phyloP scores from a whole-genome alignment of 805 yeast species.

The Candida corydali region DNA sequence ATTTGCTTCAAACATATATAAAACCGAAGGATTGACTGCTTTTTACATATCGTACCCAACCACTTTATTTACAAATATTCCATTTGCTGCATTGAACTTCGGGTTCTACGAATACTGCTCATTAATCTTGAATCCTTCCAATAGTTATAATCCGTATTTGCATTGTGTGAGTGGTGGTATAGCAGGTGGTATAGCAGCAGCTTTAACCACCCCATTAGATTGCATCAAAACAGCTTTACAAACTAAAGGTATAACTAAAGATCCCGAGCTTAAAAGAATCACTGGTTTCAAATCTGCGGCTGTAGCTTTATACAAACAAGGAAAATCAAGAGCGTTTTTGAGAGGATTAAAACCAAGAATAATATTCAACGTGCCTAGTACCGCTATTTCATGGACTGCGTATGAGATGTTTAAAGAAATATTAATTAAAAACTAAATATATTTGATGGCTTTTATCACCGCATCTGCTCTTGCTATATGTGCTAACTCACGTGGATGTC shows the following conservation, averaged over 20 bases:
- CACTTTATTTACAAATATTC: conserved; percentile 84
- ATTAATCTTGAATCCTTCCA: conserved; percentile 72
- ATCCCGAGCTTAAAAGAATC: conserved; percentile 47
- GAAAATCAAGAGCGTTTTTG: conserved; percentile 64
- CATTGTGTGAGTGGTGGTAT: conserved; percentile 93
- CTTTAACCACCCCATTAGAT: conserved; percentile 89
- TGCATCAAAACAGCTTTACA: conserved; percentile 90
- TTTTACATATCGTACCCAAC: conserved; percentile 94
- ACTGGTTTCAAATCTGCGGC: conserved; percentile 72
- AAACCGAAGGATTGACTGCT: conserved; percentile 67
- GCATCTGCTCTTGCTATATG: conserved; percentile 26
- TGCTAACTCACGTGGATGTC: conserved; percentile 27
- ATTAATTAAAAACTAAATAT: conserved; percentile 27
- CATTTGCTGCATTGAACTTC: conserved; percentile 92
- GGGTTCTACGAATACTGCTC: conserved; percentile 85
- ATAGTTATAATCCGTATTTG: conserved; percentile 77
- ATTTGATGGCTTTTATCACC: conserved; percentile 20
- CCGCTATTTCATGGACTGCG: conserved; percentile 97
- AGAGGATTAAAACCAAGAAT: conserved; percentile 90
- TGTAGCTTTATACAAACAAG: conserved; percentile 53
- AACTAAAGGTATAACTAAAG: conserved; percentile 61
- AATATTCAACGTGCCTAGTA: conserved; percentile 88
- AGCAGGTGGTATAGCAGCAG: conserved; percentile 95
- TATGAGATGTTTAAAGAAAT: conserved; percentile 93
- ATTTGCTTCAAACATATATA: conserved; percentile 47